A percentile compares a stretch with the other conserved stretches of the same genome.
Evolutionary conservation across 164 flowering plant genomes (phyloP).

Genomic region (Kalanchoe fedtschenkoi): DNA sequence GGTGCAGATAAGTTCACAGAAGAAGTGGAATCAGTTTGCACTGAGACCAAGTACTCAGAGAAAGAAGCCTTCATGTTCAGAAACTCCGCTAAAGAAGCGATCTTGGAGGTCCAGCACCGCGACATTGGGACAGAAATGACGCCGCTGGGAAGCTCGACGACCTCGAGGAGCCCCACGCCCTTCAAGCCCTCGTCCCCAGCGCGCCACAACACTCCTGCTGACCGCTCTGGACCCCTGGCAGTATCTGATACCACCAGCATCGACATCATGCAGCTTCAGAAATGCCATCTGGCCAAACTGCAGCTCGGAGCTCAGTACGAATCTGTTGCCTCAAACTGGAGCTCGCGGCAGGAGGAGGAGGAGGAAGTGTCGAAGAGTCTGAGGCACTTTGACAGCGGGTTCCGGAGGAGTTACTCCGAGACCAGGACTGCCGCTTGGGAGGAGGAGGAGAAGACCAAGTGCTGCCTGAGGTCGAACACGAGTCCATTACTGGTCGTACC

Average conservation of each 20-base stretch:
- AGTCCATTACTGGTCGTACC: background rate
- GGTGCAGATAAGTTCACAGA: conserved; percentile 74
- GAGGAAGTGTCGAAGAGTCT: conserved; percentile 75
- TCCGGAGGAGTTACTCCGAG: conserved; percentile 28
- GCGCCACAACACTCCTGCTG: conserved; percentile 58
- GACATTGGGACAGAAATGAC: conserved; percentile 94
- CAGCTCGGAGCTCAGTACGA: conserved; percentile 52
- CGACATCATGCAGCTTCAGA: conserved; percentile 40
- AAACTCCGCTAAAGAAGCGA: conserved; percentile 31
- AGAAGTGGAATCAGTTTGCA: conserved; percentile 35
- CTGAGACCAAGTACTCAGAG: conserved; percentile 38
- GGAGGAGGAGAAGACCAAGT: conserved; percentile 60
- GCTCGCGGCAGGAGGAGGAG: conserved; percentile 87
- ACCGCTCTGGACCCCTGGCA: conserved; percentile 6
- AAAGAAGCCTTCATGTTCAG: conserved; percentile 63
- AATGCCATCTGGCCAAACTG: conserved; percentile 64
- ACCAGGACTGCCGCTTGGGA: conserved; percentile 53
- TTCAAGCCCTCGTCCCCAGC: conserved; percentile 64
- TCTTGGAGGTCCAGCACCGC: conserved; percentile 31
- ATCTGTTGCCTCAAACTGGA: conserved; percentile 60
- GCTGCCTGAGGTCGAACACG: conserved; percentile 43
- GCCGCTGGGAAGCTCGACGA: conserved; percentile 64
- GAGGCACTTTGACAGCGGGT: conserved; percentile 46
- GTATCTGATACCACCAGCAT: background rate
- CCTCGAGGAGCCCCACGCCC: conserved; percentile 67